Evolutionary conservation across 441 rosid species (phyloP).

Genomic region (Dalechampia spathulata): DNA sequence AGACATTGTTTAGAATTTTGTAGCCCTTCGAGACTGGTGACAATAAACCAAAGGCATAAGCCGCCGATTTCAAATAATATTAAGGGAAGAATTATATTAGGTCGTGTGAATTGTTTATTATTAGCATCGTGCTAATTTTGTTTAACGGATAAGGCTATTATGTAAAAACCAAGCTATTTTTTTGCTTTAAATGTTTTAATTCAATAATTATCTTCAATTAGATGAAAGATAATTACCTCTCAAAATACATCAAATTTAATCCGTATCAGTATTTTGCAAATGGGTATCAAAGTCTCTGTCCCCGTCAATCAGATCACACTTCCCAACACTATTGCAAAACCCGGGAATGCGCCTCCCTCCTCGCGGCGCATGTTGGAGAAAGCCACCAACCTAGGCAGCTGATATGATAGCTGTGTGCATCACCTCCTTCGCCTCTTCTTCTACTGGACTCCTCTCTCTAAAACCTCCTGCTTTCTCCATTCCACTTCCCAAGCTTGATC

Average conservation of each 20-base stretch:
- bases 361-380: constrained; percentile 6
- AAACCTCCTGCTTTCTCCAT: constrained; percentile 11
- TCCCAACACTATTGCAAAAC: neutral
- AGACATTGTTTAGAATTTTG: constrained; percentile 1
- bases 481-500: constrained; percentile 13
- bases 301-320: neutral
- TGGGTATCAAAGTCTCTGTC: neutral
- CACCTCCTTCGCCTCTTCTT: constrained; percentile 16
- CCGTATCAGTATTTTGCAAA: no score
- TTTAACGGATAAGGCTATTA: no score
- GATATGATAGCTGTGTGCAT: constrained; percentile 15
- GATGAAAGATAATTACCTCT: no score
- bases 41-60: neutral
- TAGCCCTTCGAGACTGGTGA: neutral
- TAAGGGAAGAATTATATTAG: no score
- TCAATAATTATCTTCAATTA: no score
- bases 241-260: no score
- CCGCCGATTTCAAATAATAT: neutral
- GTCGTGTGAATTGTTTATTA: no score
- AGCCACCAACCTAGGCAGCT: neutral
- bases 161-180: no score
- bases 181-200: no score
- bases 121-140: no score
- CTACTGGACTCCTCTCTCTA: constrained; percentile 8
- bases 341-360: neutral